Evolutionary conservation across 352 stramenopile species (phyloP).

Genomic region (Phytophthora rubi): DNA sequence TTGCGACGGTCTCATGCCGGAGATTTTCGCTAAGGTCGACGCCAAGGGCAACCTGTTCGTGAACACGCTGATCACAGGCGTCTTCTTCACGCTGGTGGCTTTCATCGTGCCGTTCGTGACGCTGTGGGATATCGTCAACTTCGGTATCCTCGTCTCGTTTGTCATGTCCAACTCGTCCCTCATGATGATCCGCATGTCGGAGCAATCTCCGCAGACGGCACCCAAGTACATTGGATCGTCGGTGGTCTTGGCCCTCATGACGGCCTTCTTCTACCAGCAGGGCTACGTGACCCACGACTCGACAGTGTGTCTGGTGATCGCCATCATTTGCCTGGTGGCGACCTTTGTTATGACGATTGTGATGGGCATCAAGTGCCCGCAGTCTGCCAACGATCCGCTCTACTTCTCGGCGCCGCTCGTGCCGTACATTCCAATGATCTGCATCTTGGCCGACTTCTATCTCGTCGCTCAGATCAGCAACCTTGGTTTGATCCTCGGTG

Average conservation of each 20-base stretch:
- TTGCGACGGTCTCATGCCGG: slow-evolving; percentile 89
- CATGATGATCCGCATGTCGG: slow-evolving; percentile 55
- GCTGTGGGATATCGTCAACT: slow-evolving; percentile 74
- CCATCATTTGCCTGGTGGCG: slow-evolving; percentile 42
- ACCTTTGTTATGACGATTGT: slow-evolving; percentile 33
- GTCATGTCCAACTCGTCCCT: slow-evolving; percentile 70
- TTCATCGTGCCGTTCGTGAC: slow-evolving; percentile 62
- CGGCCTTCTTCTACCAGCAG: slow-evolving; percentile 52
- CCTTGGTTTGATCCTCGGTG: slow-evolving; percentile 45
- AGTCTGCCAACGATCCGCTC: slow-evolving; percentile 36
- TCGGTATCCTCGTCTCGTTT: slow-evolving; percentile 74
- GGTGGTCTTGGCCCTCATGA: slow-evolving; percentile 31
- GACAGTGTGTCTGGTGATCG: slow-evolving; percentile 33
- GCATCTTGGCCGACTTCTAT: slow-evolving; percentile 59
- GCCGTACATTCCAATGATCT: slow-evolving; percentile 49
- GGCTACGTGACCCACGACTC: slow-evolving; percentile 44
- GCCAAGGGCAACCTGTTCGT: slow-evolving; percentile 67
- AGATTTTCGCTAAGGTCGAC: slow-evolving; percentile 81
- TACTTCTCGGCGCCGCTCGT: slow-evolving; percentile 53
- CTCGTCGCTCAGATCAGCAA: slow-evolving; percentile 53
- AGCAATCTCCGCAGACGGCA: slow-evolving; percentile 37
- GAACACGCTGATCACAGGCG: slow-evolving; percentile 54
- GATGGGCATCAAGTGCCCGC: slow-evolving; percentile 48
- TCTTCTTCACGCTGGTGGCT: slow-evolving; percentile 52
- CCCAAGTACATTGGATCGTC: slow-evolving; percentile 43